phyloP scores from a whole-genome alignment of 495 filamentous ascomycete species.

The Ramalina peruviana region DNA sequence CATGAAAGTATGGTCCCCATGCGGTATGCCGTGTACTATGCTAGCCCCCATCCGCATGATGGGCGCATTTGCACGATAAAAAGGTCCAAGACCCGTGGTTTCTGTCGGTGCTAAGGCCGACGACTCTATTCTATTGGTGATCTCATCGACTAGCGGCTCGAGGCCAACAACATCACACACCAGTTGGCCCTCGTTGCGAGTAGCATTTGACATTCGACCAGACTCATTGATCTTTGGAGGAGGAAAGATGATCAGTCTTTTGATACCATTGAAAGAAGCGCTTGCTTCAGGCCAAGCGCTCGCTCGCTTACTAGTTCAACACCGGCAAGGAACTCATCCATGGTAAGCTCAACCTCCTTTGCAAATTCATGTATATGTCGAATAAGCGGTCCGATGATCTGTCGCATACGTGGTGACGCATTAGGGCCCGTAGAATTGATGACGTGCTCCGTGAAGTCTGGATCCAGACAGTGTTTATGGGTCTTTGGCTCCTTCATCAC shows the following conservation, averaged over 20 bases:
- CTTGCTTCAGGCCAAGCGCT: neutral
- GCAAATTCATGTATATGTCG: slow-evolving; percentile 72
- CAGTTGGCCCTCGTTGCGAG: slow-evolving; percentile 64
- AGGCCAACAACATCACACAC: slow-evolving; percentile 69
- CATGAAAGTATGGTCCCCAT: slow-evolving; percentile 45
- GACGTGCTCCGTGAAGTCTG: slow-evolving; percentile 62
- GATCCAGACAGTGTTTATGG: slow-evolving; percentile 40
- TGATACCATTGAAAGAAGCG: slow-evolving; percentile 4
- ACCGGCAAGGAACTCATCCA: slow-evolving; percentile 68
- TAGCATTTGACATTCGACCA: slow-evolving; percentile 19
- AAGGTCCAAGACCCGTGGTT: slow-evolving; percentile 63
- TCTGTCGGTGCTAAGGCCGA: slow-evolving; percentile 42
- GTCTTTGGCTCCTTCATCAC: neutral
- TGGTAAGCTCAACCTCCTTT: slow-evolving; percentile 65
- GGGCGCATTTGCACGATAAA: slow-evolving; percentile 60
- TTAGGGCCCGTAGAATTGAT: slow-evolving; percentile 65
- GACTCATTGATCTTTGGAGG: slow-evolving; percentile 41
- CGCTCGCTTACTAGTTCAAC: slow-evolving; percentile 39
- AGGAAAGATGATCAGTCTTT: slow-evolving; percentile 21
- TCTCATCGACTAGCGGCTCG: slow-evolving; percentile 69
- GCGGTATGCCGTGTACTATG: slow-evolving; percentile 38
- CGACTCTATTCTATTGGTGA: slow-evolving; percentile 50
- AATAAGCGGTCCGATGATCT: slow-evolving; percentile 52
- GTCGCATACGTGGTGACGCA: slow-evolving; percentile 49
- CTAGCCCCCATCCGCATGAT: slow-evolving; percentile 46